A percentile compares a stretch with the other conserved stretches of the same genome.
phyloP scores from a whole-genome alignment of 495 filamentous ascomycete species.

The Friedmanniomyces endolithicus region DNA sequence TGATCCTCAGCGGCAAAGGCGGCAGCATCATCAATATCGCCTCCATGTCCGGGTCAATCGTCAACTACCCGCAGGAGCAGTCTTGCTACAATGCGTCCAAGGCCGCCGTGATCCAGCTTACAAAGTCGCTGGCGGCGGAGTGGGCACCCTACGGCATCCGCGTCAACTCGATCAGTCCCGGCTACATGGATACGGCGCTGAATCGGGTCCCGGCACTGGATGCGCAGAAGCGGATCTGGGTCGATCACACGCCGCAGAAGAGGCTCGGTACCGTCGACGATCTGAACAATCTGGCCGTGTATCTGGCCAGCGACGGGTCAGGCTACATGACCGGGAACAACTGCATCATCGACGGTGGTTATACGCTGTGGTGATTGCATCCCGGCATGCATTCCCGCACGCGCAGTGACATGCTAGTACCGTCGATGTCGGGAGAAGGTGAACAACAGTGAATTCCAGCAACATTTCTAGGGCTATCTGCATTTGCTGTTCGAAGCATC shows the following conservation, averaged over 20 bases:
- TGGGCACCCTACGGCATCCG: slow-evolving; percentile 65
- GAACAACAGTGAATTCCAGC: too few species aligned
- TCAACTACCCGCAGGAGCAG: slow-evolving; percentile 72
- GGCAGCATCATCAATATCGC: slow-evolving; percentile 57
- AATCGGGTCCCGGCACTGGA: slow-evolving; percentile 62
- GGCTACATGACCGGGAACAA: slow-evolving; percentile 71
- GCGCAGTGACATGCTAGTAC: too few species aligned
- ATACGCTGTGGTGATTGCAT: slow-evolving; percentile 20
- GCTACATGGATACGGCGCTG: slow-evolving; percentile 69
- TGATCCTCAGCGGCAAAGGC: slow-evolving; percentile 39
- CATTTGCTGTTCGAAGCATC: too few species aligned
- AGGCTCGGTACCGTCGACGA: slow-evolving; percentile 64
- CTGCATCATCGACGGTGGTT: slow-evolving; percentile 53
- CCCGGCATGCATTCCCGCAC: background rate
- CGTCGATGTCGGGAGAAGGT: too few species aligned
- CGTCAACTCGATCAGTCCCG: slow-evolving; percentile 66
- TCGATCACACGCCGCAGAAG: slow-evolving; percentile 55
- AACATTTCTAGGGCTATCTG: too few species aligned
- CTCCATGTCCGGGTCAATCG: slow-evolving; percentile 65
- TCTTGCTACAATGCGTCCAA: slow-evolving; percentile 71
- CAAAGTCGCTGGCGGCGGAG: slow-evolving; percentile 65
- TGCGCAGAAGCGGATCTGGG: slow-evolving; percentile 71
- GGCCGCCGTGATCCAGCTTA: slow-evolving; percentile 63
- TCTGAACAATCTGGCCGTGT: slow-evolving; percentile 65
- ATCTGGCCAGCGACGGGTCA: slow-evolving; percentile 60